Evolutionary conservation across 169 alveolate genomes (phyloP), one percentile per base, ranked within the genome.

Genomic region (Cyclospora cayetanensis): DNA sequence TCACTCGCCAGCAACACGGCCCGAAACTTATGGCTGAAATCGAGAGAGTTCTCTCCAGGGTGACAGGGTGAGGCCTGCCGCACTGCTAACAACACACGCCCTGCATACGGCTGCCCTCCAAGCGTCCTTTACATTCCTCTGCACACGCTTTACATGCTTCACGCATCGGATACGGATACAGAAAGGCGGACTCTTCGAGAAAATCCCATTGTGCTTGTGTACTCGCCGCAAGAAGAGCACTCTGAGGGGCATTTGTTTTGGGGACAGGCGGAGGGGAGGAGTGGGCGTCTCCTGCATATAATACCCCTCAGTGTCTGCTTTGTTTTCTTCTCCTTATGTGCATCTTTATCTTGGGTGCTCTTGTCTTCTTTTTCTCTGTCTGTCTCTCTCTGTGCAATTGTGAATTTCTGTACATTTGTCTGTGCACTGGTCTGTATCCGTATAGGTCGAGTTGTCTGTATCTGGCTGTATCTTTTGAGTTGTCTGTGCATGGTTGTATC

Each of bases 11-110:
- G 43, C 93, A 87, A 34, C 94, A 92, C 42, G 91, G 93, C 86
- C 94, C 80, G 63, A 95, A 96, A 86, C 92, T 97, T 90, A 91
- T 92, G 93, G 94, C 95, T 83, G 99, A 98, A 91, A 93, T 98
- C 46, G 90, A 95, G 84, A 97, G 95, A 79, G 95, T 97, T 53
- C 93, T 98, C 90, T 96, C 97, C 4, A 94, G 98, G 52, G 95
- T 93, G 63, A 96, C 97, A 52, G 97, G 97, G 94, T 91, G 29
- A 4, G 92, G 18, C 7, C 43, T 25, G 31, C n/a, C n/a, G n/a
- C n/a, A n/a, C n/a, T n/a, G n/a, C n/a, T n/a, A n/a, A n/a, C n/a
- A n/a, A n/a, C n/a, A n/a, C n/a, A n/a, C n/a, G n/a, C n/a, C n/a
- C n/a, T n/a, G n/a, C n/a, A n/a, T n/a, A n/a, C n/a, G n/a, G n/a